A percentile compares a stretch with the other conserved stretches of the same genome.
Conservation (phyloP, 352 stramenopile species). For the Pilasporangium apinafurcum region DNA sequence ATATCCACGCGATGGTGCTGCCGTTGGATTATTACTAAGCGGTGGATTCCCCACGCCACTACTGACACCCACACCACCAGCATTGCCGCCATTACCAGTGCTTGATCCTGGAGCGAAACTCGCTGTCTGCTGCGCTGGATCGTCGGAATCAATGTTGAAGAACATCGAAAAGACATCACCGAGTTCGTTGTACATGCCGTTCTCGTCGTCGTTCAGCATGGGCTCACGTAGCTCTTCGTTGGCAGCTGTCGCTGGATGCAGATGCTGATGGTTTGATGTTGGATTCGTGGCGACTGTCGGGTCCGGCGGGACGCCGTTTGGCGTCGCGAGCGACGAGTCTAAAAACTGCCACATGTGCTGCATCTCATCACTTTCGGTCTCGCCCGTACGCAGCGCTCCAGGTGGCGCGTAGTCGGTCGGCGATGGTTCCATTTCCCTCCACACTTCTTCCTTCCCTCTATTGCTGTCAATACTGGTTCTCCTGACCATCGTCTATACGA, state of each 20-base stretch:
- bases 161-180: conserved; percentile 71
- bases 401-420: too few species aligned
- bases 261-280: conserved; percentile 4
- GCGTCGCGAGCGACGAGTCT: conserved; percentile 41
- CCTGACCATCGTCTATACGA: too few species aligned
- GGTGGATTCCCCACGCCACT: too few species aligned
- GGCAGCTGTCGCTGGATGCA: conserved; percentile 7
- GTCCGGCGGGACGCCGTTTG: conserved; percentile 7
- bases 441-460: too few species aligned
- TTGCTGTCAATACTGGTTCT: too few species aligned
- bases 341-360: conserved; percentile 60
- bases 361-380: too few species aligned
- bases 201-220: conserved; percentile 33
- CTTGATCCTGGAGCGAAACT: neutral
- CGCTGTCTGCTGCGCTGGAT: conserved; percentile 6
- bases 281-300: neutral
- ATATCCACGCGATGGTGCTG: conserved; percentile 4
- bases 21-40: too few species aligned
- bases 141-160: conserved; percentile 55
- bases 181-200: conserved; percentile 56
- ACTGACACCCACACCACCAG: too few species aligned
- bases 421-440: too few species aligned
- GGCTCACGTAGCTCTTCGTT: conserved; percentile 19
- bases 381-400: too few species aligned
- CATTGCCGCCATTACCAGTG: conserved; percentile 3